Conservation (phyloP, 441 rosid genomes). For the Adansonia rubrostipa region DNA sequence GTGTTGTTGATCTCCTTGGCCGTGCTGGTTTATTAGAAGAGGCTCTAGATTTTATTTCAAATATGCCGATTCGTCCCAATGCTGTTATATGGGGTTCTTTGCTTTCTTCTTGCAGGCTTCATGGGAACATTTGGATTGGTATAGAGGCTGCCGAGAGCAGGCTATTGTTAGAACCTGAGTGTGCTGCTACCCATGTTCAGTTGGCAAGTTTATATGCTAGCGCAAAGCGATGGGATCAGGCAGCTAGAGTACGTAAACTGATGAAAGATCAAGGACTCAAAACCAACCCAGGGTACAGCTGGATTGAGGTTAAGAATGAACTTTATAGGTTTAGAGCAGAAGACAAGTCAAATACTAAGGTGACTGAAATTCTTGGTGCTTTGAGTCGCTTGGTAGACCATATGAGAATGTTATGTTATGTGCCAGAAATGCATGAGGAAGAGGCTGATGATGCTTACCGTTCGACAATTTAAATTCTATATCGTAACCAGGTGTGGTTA, state of each 20-base stretch:
- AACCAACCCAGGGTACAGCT: constrained; percentile 73
- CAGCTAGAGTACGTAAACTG: constrained; percentile 66
- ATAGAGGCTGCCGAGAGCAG: constrained; percentile 76
- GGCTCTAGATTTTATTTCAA: constrained; percentile 56
- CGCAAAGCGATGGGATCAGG: constrained; percentile 65
- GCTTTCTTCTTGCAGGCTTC: constrained; percentile 75
- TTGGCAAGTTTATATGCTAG: constrained; percentile 76
- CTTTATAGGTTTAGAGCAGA: constrained; percentile 71
- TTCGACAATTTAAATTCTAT: neutral
- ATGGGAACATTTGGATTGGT: constrained; percentile 67
- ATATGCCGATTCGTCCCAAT: constrained; percentile 63
- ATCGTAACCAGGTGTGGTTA: neutral
- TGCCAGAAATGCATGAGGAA: constrained; percentile 33
- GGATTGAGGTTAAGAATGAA: constrained; percentile 72
- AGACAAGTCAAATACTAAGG: constrained; percentile 50
- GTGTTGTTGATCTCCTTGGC: constrained; percentile 83
- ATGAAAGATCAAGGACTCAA: constrained; percentile 77
- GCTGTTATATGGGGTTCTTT: constrained; percentile 77
- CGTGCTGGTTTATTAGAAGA: constrained; percentile 73
- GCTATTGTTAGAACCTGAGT: constrained; percentile 61
- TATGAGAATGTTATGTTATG: constrained; percentile 42
- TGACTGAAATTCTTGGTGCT: constrained; percentile 45
- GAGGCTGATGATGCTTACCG: constrained; percentile 19
- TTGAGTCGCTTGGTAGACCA: constrained; percentile 58
- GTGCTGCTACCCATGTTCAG: constrained; percentile 76